Evolutionary conservation across 768 basidiomycete species (phyloP).

Genomic region (Kwoniella sp.): DNA sequence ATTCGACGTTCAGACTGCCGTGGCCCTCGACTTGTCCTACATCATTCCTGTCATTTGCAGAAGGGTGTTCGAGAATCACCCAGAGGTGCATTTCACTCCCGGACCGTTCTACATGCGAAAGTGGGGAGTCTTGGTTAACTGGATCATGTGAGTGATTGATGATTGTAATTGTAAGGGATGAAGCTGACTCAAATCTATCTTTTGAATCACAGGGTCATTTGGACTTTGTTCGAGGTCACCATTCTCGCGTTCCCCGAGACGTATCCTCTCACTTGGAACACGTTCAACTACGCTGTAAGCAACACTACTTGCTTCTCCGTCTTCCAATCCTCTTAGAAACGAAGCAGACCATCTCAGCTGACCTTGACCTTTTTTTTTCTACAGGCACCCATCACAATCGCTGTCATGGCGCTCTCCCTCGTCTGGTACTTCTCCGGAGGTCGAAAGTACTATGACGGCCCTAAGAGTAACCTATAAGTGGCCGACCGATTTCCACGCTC

Average conservation of each 20-base stretch:
- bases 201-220: conserved; percentile 16
- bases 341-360: background rate
- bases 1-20: conserved; percentile 27
- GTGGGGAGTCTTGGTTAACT: conserved; percentile 40
- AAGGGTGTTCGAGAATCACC: conserved; percentile 69
- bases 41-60: conserved; percentile 78
- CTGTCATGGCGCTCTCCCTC: conserved; percentile 31
- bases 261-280: conserved; percentile 65
- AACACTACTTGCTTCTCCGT: background rate
- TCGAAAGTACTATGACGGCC: conserved; percentile 28
- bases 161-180: background rate
- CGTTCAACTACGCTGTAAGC: conserved; percentile 46
- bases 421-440: conserved; percentile 28
- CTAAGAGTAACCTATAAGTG: conserved; percentile 23
- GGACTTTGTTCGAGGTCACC: conserved; percentile 50
- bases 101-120: conserved; percentile 83
- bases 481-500: conserved; percentile 2
- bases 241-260: conserved; percentile 64
- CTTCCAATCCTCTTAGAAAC: background rate
- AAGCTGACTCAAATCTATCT: background rate
- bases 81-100: conserved; percentile 79
- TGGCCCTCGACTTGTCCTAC: conserved; percentile 67
- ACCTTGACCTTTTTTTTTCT: conserved; percentile 2
- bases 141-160: conserved; percentile 35
- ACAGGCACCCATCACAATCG: conserved; percentile 29